These are phyloP conservation scores for Hymenoscyphus repandus DNA, from an alignment of 2,329 filamentous ascomycete species.

Conservation along the genomic window DNA sequence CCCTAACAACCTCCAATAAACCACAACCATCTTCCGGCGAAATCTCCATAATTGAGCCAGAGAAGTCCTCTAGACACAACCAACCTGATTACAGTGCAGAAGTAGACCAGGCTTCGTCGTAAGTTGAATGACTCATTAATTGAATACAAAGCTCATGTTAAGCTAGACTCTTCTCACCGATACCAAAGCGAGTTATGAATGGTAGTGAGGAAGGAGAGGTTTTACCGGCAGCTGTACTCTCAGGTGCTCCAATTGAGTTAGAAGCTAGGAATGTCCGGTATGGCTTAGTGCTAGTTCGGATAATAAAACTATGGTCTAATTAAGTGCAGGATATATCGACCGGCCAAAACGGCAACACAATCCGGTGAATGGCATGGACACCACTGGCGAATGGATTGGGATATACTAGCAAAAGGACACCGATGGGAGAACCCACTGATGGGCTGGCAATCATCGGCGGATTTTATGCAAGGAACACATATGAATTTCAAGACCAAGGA, in stretches of 20 bases:
- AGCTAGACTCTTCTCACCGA: constrained; percentile 77
- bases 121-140: constrained; percentile 33
- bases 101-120: constrained; percentile 90
- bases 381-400: constrained; percentile 98
- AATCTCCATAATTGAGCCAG: constrained; percentile 1
- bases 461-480: constrained; percentile 91
- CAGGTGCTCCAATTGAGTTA: constrained; percentile 87
- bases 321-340: constrained; percentile 74
- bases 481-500: constrained; percentile 90
- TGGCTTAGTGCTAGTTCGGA: constrained; percentile 22
- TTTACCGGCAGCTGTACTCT: constrained; percentile 78
- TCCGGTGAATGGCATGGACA: constrained; percentile 81
- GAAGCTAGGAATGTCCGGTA: constrained; percentile 94
- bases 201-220: constrained; percentile 75
- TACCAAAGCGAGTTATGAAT: constrained; percentile 84
- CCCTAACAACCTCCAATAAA: constrained; percentile 35
- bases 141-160: constrained; percentile 15
- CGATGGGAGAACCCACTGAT: constrained; percentile 98
- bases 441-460: constrained; percentile 95
- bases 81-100: constrained; percentile 76
- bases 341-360: constrained; percentile 91
- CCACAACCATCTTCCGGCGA: constrained; percentile 2
- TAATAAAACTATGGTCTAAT: constrained; percentile 11
- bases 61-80: constrained; percentile 35
- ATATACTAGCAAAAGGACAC: constrained; percentile 84